phyloP scores from a whole-genome alignment of 1,284 basidiomycete species.

The Xerocomus minutiporus region DNA sequence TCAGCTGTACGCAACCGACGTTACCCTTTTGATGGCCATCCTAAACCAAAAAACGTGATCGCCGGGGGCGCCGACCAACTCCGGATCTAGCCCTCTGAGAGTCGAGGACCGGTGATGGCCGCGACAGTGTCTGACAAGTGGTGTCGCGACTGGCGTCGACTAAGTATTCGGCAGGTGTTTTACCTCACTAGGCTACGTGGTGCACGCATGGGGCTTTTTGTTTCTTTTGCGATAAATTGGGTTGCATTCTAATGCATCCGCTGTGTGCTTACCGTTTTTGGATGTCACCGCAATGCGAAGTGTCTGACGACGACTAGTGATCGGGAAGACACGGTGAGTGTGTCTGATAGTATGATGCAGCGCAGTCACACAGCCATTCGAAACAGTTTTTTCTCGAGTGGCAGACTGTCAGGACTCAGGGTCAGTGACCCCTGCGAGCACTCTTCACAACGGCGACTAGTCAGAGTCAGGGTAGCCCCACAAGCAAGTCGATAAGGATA shows the following conservation, averaged over 20 bases:
- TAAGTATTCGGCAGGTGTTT: background rate
- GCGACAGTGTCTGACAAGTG: background rate
- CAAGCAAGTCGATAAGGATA: too few species aligned
- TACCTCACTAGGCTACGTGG: background rate
- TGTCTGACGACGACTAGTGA: background rate
- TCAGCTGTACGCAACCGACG: background rate
- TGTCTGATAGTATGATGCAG: too few species aligned
- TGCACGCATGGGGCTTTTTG: background rate
- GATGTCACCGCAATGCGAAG: background rate
- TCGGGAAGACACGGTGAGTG: background rate
- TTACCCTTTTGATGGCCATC: background rate
- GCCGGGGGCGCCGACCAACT: background rate
- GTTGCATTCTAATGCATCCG: too few species aligned
- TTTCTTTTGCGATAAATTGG: background rate
- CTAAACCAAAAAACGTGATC: background rate
- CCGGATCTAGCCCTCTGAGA: background rate
- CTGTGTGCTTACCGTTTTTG: too few species aligned
- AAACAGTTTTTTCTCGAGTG: too few species aligned
- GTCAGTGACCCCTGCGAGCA: slow-evolving; percentile 14
- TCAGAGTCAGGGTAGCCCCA: background rate
- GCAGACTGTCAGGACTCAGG: slow-evolving; percentile 9
- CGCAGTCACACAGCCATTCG: too few species aligned
- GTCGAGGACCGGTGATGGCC: background rate
- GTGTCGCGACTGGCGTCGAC: background rate
- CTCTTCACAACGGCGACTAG: background rate